Evolutionary conservation across 257 asterid species (phyloP), one percentile per base, ranked within the genome.

Genomic region (Solanum bukasovii): DNA sequence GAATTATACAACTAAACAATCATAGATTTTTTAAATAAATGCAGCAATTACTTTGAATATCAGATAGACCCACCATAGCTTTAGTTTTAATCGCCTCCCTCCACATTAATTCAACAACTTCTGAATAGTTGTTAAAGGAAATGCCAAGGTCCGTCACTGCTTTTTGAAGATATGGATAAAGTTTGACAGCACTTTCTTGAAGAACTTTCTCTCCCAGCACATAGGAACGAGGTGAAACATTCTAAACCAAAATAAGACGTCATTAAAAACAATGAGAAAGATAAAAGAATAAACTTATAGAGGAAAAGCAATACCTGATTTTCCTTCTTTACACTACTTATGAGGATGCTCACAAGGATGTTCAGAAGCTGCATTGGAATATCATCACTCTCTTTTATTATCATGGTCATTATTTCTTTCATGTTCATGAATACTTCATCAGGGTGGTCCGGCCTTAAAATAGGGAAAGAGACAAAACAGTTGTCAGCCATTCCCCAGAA

Each of bases 331-430:
- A 93, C 93, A 90, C 94, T 93, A 71, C 77, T 88, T 82, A 94
- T 84, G 87, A 94, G 93, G 84, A 93, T 93, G 16, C 31, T 65
- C 71, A 63, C 29, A 23, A 63, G 71, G 14, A n/a, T 23, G 65
- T 79, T 89, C 84, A 94, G 90, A 84, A 94, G 93, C 86, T 91
- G 93, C 61, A 85, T 35, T 87, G 98, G 90, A 87, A 94, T 84
- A 31, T 31, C 91, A 68, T 93, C 93, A 88, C 89, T 92, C 89
- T 94, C 95, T 84, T 90, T 87, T 87, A 94, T 91, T 70, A 91
- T 91, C 87, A 87, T 13, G 61, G 91, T 91, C 95, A 94, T 93
- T 81, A 93, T 92, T 67, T 59, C 87, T 87, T 91, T 92, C 94
- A 93, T 92, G 91, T 88, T 42, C 71, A 70, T 63, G 88, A 91